Evolutionary conservation across 257 asterid genomes (phyloP), one percentile per base, ranked within the genome.

Genomic region (Capsicum baccatum): DNA sequence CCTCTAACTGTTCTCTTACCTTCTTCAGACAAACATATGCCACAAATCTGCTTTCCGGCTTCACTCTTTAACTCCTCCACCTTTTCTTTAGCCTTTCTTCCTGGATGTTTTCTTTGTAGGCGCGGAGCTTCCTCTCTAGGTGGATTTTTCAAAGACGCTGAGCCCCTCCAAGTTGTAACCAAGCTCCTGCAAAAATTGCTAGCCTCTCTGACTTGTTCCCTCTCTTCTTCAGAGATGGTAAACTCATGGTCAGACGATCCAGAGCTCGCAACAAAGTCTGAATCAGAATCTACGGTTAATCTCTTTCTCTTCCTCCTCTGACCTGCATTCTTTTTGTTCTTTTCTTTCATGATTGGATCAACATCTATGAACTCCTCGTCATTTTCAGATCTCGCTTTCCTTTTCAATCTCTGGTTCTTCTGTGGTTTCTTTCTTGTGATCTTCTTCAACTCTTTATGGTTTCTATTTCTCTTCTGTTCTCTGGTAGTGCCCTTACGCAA

Each of bases 171-270:
- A 85, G 83, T 70, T 79, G 90, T 67, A 56, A 68, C 62, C 67
- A 85, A 79, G 84, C 85, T 87, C 58, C 92, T 86, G 78, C 94
- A 92, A 55, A 92, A 84, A 74, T 83, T 87, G 83, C 48, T 87
- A 79, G 97, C 98, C 88, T 95, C 98, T 89, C 89, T 92, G 85
- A 95, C 58, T 87, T 93, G 97, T 84, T 95, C 95, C 82, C 98
- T 93, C 92, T 95, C 99, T 92, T 95, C 99, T 86, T 95, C 99
- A 54, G 98, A 95, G 48, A 92, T 88, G 13, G 96, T 92, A 89
- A 86, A 94, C 7, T 94, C 97, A 81, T 62, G 90, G 87, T 92
- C 98, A 57, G 94, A 90, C 84, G 93, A 86, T 66, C 88, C 96
- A 57, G 93, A 93, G 82, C 91, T 91, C 81, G 85, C 63, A 50